These are phyloP conservation scores for Ogataea nitratoaversa DNA, from an alignment of 805 yeast species.

Conservation along the genomic window DNA sequence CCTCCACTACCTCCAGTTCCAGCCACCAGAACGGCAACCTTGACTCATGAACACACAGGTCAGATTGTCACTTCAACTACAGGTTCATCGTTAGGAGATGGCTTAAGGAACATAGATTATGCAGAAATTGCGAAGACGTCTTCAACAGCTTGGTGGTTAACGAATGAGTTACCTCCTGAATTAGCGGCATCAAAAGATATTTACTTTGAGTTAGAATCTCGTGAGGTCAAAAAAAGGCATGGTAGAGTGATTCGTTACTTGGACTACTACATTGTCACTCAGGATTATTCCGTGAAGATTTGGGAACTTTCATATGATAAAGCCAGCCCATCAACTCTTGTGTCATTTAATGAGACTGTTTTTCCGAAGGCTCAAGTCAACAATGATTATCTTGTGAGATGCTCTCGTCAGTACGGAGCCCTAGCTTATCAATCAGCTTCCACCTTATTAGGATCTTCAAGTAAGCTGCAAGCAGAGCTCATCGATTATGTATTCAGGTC, in stretches of 20 bases:
- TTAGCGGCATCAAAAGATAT: constrained; percentile 40
- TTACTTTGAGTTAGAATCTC: constrained; percentile 63
- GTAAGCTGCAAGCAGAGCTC: constrained; percentile 26
- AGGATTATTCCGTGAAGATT: constrained; percentile 65
- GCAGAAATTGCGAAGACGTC: constrained; percentile 17
- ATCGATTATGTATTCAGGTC: constrained; percentile 34
- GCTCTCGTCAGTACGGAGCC: constrained; percentile 48
- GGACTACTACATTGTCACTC: constrained; percentile 68
- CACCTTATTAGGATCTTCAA: constrained; percentile 31
- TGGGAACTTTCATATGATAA: constrained; percentile 55
- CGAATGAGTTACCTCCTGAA: constrained; percentile 52
- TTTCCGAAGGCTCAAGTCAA: constrained; percentile 38
- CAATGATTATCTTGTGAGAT: constrained; percentile 45
- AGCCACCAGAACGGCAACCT: neutral
- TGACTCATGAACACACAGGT: neutral
- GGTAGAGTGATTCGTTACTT: constrained; percentile 45
- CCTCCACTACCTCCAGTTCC: constrained; percentile 2
- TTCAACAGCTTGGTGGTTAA: constrained; percentile 61
- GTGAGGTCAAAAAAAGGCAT: constrained; percentile 51
- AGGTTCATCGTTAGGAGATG: constrained; percentile 14
- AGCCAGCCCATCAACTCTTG: constrained; percentile 49
- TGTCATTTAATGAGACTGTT: constrained; percentile 33
- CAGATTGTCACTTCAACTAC: constrained; percentile 14
- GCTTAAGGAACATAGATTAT: constrained; percentile 9
- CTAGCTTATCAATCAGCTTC: constrained; percentile 44